Evolutionary conservation across 2,329 filamentous ascomycete genomes (phyloP).

Genomic region (Fusarium falciforme): DNA sequence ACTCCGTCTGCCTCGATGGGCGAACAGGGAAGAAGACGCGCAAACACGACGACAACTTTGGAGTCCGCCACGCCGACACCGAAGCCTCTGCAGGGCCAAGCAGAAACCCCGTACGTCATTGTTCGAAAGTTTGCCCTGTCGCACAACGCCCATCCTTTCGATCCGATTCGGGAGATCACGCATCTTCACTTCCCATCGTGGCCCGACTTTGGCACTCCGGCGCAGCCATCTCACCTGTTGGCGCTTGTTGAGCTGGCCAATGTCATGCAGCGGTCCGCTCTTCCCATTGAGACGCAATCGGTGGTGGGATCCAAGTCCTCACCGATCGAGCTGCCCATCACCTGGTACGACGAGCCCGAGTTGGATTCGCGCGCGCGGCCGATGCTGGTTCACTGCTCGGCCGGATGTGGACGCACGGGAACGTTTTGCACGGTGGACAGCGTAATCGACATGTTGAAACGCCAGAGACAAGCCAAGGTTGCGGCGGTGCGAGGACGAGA

Average conservation of each 20-base stretch:
- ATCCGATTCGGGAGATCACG: conserved; percentile 89
- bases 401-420: conserved; percentile 93
- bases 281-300: conserved; percentile 58
- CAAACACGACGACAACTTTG: conserved; percentile 63
- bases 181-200: conserved; percentile 96
- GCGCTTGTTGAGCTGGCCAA: conserved; percentile 91
- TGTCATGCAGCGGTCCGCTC: conserved; percentile 72
- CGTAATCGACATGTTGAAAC: conserved; percentile 95
- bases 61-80: conserved; percentile 49
- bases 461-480: conserved; percentile 68
- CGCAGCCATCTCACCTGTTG: conserved; percentile 87
- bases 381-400: conserved; percentile 93
- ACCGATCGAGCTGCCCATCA: conserved; percentile 47
- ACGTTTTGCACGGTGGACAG: conserved; percentile 97
- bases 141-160: conserved; percentile 81
- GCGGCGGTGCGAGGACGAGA: conserved; percentile 34
- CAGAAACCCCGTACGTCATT: conserved; percentile 79
- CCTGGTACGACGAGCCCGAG: conserved; percentile 71
- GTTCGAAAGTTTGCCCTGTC: conserved; percentile 89
- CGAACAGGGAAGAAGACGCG: conserved; percentile 62
- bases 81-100: conserved; percentile 42
- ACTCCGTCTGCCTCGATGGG: conserved; percentile 39
- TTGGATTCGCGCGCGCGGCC: conserved; percentile 67
- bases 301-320: conserved; percentile 47
- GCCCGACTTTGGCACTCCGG: conserved; percentile 96